Base-by-base conservation (phyloP, 2,329 filamentous ascomycete genomes). In the Sordariomycetes sp. region DNA sequence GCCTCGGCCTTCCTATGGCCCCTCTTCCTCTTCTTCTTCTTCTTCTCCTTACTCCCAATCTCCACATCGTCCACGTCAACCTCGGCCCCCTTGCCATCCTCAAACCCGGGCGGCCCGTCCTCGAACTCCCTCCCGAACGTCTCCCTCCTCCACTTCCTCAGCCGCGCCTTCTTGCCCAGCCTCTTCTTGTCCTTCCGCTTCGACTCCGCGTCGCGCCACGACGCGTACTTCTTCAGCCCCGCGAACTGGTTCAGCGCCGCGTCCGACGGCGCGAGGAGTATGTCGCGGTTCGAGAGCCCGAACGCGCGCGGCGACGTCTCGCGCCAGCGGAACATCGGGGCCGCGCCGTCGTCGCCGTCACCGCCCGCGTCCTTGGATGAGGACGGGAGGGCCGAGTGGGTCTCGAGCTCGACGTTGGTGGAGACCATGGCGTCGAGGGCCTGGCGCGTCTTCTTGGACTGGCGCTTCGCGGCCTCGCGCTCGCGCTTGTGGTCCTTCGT, bases 211-310 rank as follows among this genome's bases (percentile, higher is more conserved):
- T 97, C 92, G 59, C 94, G 82, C 77, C 94, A 99, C 5, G 89
- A 79, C 4, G 93, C 92, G 60, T 97, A 82, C 75, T 97, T 97
- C 80, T 99, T 99, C 67, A 99, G 76, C 7, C 94, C 93, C 5
- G 87, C 93, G 68, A 88, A 99, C 63, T 92, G 80, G 71, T 99
- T 99, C 63, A 99, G 82, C 58, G 87, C 85, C 53, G 83, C 77
- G 74, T 99, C 94, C 52, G 87, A 88, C 0, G 92, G 90, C 63
- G 96, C 90, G 69, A 87, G 80, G 37, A 99, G 81, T 65, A 99
- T 97, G 71, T 99, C 94, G 61, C 86, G 83, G 1, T 92, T 79
- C 0, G 90, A 96, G 67, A 99, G 84, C 60, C 94, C 94, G 69
- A 96, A 99, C 14, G 88, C 84, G 58, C 88, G 87, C 1, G 94